These are phyloP conservation scores for Fraxinus excelsior DNA, from an alignment of 257 asterid species.

Conservation along the genomic window DNA sequence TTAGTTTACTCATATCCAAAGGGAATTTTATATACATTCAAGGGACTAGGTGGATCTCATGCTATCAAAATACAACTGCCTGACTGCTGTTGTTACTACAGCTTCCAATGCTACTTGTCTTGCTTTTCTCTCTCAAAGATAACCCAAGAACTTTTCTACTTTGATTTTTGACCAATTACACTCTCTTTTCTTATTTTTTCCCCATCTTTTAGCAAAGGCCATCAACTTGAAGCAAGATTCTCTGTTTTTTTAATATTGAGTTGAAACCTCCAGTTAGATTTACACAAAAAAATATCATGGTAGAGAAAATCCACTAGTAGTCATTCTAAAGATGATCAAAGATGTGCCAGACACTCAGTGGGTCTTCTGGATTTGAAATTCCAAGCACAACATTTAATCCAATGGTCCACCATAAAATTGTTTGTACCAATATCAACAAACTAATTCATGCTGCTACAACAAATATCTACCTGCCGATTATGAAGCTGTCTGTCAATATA, in stretches of 20 bases:
- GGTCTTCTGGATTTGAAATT: neutral
- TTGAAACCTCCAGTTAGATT: neutral
- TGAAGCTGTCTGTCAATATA: slow-evolving; percentile 95
- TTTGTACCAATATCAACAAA: slow-evolving; percentile 1
- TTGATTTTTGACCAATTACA: neutral
- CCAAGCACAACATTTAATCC: neutral
- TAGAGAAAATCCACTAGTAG: neutral
- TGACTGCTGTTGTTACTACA: neutral
- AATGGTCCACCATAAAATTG: neutral
- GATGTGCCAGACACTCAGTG: neutral
- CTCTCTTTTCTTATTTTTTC: too few species aligned
- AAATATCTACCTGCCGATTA: slow-evolving; percentile 53
- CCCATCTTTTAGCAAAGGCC: neutral
- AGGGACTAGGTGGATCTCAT: neutral
- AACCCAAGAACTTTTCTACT: neutral
- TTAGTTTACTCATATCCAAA: neutral
- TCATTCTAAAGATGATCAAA: neutral
- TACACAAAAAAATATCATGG: neutral
- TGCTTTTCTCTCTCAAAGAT: neutral
- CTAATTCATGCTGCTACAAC: slow-evolving; percentile 10
- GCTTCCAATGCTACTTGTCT: neutral
- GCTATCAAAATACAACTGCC: neutral
- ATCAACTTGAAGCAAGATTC: neutral
- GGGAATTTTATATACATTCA: neutral
- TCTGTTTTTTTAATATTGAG: neutral